Evolutionary conservation across 2,329 filamentous ascomycete species (phyloP), one percentile per base, ranked within the genome.

Genomic region (Arthroderma uncinatum): DNA sequence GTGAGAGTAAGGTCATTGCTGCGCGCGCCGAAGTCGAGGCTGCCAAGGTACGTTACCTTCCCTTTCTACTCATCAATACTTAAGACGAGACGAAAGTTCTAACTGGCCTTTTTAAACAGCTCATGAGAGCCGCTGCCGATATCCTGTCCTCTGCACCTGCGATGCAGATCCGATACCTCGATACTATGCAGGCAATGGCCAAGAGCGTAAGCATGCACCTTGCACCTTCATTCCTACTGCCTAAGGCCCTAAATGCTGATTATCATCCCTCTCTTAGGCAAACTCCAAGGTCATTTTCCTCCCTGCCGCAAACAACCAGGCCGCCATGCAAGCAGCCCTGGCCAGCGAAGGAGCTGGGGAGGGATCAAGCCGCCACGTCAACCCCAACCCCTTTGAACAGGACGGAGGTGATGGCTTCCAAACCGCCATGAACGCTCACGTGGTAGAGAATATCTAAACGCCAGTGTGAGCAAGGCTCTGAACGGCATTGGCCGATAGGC

Each of bases 151-250:
- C 84, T 14, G 92, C 92, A 0, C 93, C 93, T 2, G 93, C 93
- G 64, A 98, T 98, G 93, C 91, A 96, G 76, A 95, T 95, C 76
- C 80, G 91, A 63, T 97, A 97, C 73, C 86, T 98, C 64, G 93
- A 98, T 76, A 91, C 93, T 2, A 97, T 97, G 92, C 93, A 97
- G 72, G 82, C 89, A 42, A 98, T 98, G 92, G 93, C 93, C 66
- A 97, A 96, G 81, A 82, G 83, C 0, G 89, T 55, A 55, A 55
- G 53, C 23, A 55, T 30, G 33, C 25, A 25, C 2, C 16, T 34
- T 30, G 33, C 25, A 25, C 2, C 16, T 34, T 39, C 23, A 55
- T 19, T 16, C 37, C 21, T 12, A 23, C 52, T 10, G 4, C 14
- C 2, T 53, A 23, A 33, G 12, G 3, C 9, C 30, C 10, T 44